phyloP scores from a whole-genome alignment of 441 rosid species.

The Erodium trifolium region DNA sequence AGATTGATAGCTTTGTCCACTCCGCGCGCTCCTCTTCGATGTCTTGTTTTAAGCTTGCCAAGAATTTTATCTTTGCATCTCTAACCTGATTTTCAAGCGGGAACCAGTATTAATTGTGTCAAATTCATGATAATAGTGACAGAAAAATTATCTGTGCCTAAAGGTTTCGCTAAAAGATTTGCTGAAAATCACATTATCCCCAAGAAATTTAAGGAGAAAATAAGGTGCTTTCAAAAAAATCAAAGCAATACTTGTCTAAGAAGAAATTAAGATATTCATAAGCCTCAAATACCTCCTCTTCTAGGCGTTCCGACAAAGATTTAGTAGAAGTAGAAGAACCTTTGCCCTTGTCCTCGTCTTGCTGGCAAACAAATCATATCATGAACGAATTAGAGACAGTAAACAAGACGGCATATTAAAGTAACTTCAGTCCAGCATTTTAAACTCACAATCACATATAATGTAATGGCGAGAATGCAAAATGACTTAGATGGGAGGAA shows the following conservation, averaged over 20 bases:
- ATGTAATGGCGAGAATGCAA: too few species aligned
- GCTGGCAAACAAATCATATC: conserved; percentile 31
- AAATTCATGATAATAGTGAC: conserved; percentile 13
- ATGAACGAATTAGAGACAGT: too few species aligned
- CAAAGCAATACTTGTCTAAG: too few species aligned
- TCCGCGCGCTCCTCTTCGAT: conserved; percentile 66
- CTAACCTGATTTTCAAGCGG: conserved; percentile 50
- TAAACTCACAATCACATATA: too few species aligned
- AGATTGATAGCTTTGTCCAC: conserved; percentile 59
- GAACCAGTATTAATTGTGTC: conserved; percentile 14
- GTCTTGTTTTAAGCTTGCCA: conserved; percentile 66
- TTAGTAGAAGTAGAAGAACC: conserved; percentile 45
- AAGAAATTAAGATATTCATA: too few species aligned
- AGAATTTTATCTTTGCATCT: conserved; percentile 68
- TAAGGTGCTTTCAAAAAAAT: too few species aligned
- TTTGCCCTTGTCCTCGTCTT: conserved; percentile 65
- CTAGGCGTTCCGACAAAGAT: conserved; percentile 62
- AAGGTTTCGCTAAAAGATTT: not conserved
- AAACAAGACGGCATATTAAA: not conserved
- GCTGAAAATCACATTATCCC: not conserved
- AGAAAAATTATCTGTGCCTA: conserved; percentile 12
- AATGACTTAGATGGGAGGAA: conserved; percentile 5
- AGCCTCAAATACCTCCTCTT: conserved; percentile 55
- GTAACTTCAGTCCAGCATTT: not conserved
- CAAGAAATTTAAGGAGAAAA: not conserved